phyloP scores from a whole-genome alignment of 805 yeast genomes.

The Sungouiozyma intestinalis region DNA sequence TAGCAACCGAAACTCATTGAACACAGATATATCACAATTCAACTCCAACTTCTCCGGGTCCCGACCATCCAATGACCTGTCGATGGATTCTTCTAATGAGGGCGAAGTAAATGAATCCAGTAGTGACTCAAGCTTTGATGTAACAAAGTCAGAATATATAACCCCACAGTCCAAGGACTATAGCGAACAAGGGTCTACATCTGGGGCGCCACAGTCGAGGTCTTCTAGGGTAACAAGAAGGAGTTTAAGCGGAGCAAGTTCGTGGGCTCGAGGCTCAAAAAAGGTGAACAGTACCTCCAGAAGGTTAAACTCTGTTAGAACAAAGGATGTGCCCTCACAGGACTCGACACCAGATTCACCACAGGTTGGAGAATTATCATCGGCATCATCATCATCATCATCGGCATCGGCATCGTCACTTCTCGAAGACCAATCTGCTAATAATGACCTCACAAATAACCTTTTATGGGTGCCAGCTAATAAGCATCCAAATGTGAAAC shows the following conservation, averaged over 20 bases:
- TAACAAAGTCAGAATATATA: constrained; percentile 18
- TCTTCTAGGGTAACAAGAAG: constrained; percentile 3
- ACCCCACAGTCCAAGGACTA: neutral
- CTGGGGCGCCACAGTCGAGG: neutral
- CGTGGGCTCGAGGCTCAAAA: constrained; percentile 15
- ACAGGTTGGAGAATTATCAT: constrained; percentile 3
- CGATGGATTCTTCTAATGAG: neutral
- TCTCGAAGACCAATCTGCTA: neutral
- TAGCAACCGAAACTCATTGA: constrained; percentile 5
- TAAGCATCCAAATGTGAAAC: constrained; percentile 90
- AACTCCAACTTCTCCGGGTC: neutral
- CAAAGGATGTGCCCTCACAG: neutral
- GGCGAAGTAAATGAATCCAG: constrained; percentile 3
- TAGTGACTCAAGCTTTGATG: constrained; percentile 16
- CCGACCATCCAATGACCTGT: neutral
- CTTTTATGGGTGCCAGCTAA: constrained; percentile 93
- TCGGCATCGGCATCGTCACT: neutral
- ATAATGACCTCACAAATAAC: constrained; percentile 29
- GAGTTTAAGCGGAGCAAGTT: constrained; percentile 18
- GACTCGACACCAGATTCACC: too few relatives aligned
- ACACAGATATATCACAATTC: constrained; percentile 11
- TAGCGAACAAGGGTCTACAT: neutral
- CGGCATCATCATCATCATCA: neutral
- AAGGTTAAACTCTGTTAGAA: neutral
- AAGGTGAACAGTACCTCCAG: constrained; percentile 1